Percentiles rank a stretch among this genome's conserved stretches.
Conservation (phyloP, 768 basidiomycete genomes). For the Gloeophyllum trabeum region DNA sequence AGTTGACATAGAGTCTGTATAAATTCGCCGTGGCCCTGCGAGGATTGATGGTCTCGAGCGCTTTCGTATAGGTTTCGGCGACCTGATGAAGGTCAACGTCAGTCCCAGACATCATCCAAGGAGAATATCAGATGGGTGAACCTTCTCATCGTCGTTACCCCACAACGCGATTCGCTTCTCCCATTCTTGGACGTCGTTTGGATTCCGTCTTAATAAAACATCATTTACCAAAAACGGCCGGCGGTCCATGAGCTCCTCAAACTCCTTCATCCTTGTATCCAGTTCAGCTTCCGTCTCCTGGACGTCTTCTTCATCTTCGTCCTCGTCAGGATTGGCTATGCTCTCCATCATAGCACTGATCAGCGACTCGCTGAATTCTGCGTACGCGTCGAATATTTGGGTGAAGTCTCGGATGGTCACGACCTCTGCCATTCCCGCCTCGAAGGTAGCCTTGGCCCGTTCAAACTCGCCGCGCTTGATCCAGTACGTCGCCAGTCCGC, state of each 20-base stretch:
- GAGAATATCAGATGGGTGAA: slow-evolving; percentile 15
- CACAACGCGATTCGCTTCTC: slow-evolving; percentile 92
- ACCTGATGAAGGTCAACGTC: slow-evolving; percentile 38
- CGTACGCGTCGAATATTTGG: slow-evolving; percentile 94
- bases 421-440: slow-evolving; percentile 72
- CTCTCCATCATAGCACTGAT: slow-evolving; percentile 85
- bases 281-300: slow-evolving; percentile 76
- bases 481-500: slow-evolving; percentile 96
- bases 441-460: slow-evolving; percentile 79
- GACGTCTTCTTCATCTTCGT: slow-evolving; percentile 66
- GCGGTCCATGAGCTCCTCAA: slow-evolving; percentile 91
- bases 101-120: slow-evolving; percentile 1
- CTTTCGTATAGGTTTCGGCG: slow-evolving; percentile 86
- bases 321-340: slow-evolving; percentile 66
- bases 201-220: slow-evolving; percentile 85
- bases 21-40: slow-evolving; percentile 86
- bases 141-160: slow-evolving; percentile 92
- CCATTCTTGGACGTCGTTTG: slow-evolving; percentile 98
- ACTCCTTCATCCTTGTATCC: slow-evolving; percentile 81
- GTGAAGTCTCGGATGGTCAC: slow-evolving; percentile 95
- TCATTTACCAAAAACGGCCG: slow-evolving; percentile 95
- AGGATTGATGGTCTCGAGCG: slow-evolving; percentile 79
- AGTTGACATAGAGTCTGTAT: slow-evolving; percentile 86
- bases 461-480: slow-evolving; percentile 96
- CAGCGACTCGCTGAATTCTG: slow-evolving; percentile 86